Evolutionary conservation across 306 rosid genomes (phyloP).

Genomic region (Biancaea sappan): DNA sequence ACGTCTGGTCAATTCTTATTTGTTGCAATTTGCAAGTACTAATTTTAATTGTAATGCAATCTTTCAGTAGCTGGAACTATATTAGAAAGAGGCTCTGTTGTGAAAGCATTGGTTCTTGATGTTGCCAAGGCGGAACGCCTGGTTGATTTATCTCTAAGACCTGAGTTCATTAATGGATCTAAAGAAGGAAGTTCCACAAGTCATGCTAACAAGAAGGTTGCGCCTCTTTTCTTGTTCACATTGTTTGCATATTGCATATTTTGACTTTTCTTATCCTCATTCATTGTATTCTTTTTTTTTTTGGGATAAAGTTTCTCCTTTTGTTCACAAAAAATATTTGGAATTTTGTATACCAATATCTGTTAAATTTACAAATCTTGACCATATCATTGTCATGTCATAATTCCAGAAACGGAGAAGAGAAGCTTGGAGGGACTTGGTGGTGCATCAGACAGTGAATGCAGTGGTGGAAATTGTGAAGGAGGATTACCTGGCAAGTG

Average conservation of each 20-base stretch:
- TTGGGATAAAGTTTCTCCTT: constrained; percentile 1
- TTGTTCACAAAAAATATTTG: neutral
- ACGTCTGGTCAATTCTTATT: constrained; percentile 26
- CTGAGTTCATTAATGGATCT: constrained; percentile 54
- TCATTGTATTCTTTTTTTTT: neutral
- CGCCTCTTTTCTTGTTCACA: neutral
- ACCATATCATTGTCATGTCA: constrained; percentile 29
- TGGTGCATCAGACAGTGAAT: constrained; percentile 69
- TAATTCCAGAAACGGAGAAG: constrained; percentile 73
- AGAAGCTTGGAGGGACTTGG: constrained; percentile 56
- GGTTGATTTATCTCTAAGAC: constrained; percentile 77
- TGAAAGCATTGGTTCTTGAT: constrained; percentile 86
- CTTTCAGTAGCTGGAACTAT: constrained; percentile 59
- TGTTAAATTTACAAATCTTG: constrained; percentile 18
- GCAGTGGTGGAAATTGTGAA: constrained; percentile 82
- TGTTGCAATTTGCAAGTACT: neutral
- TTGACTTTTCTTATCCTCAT: neutral
- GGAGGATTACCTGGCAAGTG: constrained; percentile 89
- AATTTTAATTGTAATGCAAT: constrained; percentile 24
- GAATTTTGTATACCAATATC: neutral
- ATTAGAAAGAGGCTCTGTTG: constrained; percentile 61
- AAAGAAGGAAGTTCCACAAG: constrained; percentile 50
- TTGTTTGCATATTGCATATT: constrained; percentile 9
- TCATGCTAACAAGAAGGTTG: constrained; percentile 70
- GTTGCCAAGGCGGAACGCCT: constrained; percentile 72